A percentile compares a stretch with the other conserved stretches of the same genome.
phyloP scores from a whole-genome alignment of 345 rosid genomes.

The Rhodamnia rubescens region DNA sequence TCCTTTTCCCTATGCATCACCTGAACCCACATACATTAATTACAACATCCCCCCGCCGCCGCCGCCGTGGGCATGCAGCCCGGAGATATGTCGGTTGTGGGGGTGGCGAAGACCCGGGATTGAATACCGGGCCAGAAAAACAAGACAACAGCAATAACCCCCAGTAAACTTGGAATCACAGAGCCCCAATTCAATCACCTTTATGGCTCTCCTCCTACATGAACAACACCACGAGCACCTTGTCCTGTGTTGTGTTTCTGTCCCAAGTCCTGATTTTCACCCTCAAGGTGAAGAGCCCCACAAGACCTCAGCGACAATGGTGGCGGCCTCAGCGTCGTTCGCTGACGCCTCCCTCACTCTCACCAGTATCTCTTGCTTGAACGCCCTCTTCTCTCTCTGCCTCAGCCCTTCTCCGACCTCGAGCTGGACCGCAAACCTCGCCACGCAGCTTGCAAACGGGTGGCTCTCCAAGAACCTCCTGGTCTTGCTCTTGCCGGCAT shows the following conservation, averaged over 20 bases:
- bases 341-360: constrained; percentile 32
- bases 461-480: constrained; percentile 25
- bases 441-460: constrained; percentile 66
- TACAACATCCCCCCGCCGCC: neutral
- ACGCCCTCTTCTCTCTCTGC: constrained; percentile 52
- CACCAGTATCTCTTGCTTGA: constrained; percentile 41
- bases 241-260: neutral
- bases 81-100: neutral
- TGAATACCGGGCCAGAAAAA: neutral
- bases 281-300: constrained; percentile 68
- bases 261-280: neutral
- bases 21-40: neutral
- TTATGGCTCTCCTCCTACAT: neutral
- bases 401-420: constrained; percentile 75
- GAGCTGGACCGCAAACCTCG: constrained; percentile 58
- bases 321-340: constrained; percentile 54
- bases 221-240: neutral
- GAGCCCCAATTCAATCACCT: neutral
- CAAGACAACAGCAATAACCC: neutral
- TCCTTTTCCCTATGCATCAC: neutral
- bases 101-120: neutral
- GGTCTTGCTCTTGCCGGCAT: constrained; percentile 2
- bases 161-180: neutral
- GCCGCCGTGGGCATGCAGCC: neutral
- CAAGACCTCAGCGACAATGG: constrained; percentile 58